Evolutionary conservation across 148 eudicot genomes (phyloP).

Genomic region (Amaranthus cruentus): DNA sequence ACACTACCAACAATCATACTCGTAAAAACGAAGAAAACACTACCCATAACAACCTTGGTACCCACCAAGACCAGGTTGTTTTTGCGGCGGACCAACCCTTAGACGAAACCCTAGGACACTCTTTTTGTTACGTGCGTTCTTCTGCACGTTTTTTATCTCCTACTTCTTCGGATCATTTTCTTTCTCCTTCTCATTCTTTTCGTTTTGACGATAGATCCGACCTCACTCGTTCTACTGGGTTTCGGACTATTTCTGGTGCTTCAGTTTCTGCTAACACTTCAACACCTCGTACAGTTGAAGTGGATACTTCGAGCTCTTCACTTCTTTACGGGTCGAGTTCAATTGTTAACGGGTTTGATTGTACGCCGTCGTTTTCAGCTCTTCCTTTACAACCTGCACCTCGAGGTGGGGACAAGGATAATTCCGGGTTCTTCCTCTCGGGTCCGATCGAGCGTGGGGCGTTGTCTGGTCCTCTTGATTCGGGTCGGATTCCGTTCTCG

Average conservation of each 20-base stretch:
- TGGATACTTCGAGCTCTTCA: conserved; percentile 13
- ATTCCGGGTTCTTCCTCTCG: conserved; percentile 65
- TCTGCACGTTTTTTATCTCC: conserved; percentile 83
- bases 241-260: conserved; percentile 84
- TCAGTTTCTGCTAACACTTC: conserved; percentile 84
- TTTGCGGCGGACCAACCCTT: conserved; percentile 44
- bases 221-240: conserved; percentile 34
- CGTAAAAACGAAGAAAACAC: conserved; percentile 4
- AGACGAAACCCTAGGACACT: conserved; percentile 97
- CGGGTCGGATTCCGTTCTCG: conserved; percentile 61
- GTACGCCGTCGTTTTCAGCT: conserved; percentile 70
- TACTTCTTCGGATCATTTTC: conserved; percentile 77
- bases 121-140: conserved; percentile 88
- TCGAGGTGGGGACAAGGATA: conserved; percentile 27
- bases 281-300: conserved; percentile 56
- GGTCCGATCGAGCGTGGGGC: conserved; percentile 98
- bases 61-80: conserved; percentile 19
- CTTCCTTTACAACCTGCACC: conserved; percentile 82
- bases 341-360: conserved; percentile 73
- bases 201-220: conserved; percentile 62
- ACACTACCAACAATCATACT: conserved; percentile 5
- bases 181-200: conserved; percentile 64
- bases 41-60: background rate
- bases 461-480: conserved; percentile 79
- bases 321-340: conserved; percentile 28